phyloP scores from a whole-genome alignment of 768 basidiomycete genomes.

The Suillus discolor region DNA sequence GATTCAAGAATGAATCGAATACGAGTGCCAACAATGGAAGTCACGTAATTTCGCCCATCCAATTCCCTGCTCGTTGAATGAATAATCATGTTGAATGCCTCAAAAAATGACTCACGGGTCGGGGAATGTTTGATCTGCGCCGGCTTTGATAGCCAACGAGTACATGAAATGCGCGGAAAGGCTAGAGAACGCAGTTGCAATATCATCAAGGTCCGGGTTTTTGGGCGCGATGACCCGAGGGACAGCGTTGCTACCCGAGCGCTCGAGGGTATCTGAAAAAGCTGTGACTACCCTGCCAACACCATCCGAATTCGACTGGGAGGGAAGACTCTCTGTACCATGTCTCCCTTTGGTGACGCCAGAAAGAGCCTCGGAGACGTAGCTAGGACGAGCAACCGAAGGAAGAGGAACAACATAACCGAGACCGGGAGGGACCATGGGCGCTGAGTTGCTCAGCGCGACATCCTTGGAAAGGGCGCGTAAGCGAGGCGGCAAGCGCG shows the following conservation, averaged over 20 bases:
- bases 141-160: constrained; percentile 7
- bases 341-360: constrained; percentile 17
- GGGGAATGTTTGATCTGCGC: constrained; percentile 9
- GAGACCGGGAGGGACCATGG: constrained; percentile 12
- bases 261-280: neutral
- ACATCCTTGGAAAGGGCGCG: neutral
- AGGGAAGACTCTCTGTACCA: constrained; percentile 22
- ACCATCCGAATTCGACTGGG: constrained; percentile 21
- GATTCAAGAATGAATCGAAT: constrained; percentile 24
- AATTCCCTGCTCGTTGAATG: constrained; percentile 19
- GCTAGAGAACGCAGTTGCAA: constrained; percentile 7
- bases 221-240: neutral
- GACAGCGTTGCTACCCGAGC: neutral
- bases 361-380: neutral
- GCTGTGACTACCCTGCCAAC: constrained; percentile 6
- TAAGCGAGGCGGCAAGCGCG: neutral
- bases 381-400: neutral
- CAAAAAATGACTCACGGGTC: constrained; percentile 8
- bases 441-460: constrained; percentile 1
- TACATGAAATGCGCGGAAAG: constrained; percentile 10
- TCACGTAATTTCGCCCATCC: constrained; percentile 10
- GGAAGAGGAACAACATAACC: neutral
- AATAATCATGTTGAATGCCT: neutral
- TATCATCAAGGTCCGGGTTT: neutral
- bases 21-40: constrained; percentile 17